A percentile compares a stretch with the other conserved stretches of the same genome.
phyloP scores from a whole-genome alignment of 2,329 filamentous ascomycete genomes.

The Dactylonectria macrodidyma region DNA sequence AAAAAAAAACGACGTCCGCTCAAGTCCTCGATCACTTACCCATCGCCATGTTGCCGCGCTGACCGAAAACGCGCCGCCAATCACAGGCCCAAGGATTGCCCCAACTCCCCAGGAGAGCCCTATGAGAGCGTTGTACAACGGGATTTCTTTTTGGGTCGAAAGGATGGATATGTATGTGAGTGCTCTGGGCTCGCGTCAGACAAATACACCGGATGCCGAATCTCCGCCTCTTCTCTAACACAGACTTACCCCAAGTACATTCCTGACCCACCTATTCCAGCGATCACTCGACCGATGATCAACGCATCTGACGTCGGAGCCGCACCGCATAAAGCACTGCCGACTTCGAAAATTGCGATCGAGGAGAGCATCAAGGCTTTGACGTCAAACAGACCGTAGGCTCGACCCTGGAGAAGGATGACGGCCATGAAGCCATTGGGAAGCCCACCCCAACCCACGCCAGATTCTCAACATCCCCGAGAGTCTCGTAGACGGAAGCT shows the following conservation, averaged over 20 bases:
- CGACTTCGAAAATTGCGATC: conserved; percentile 45
- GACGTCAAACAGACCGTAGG: conserved; percentile 41
- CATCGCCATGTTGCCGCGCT: conserved; percentile 58
- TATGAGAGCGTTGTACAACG: conserved; percentile 35
- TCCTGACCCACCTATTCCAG: conserved; percentile 57
- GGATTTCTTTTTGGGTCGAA: conserved; percentile 18
- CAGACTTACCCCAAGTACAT: conserved; percentile 39
- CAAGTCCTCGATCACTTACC: conserved; percentile 27
- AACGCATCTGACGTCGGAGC: conserved; percentile 58
- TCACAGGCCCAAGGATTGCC: conserved; percentile 58
- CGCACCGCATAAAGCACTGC: conserved; percentile 55
- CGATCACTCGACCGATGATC: conserved; percentile 60
- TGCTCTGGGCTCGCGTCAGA: background rate
- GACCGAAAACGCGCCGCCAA: conserved; percentile 61
- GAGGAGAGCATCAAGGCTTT: conserved; percentile 39
- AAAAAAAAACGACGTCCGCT: background rate
- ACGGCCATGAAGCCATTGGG: conserved; percentile 13
- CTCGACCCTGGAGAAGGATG: conserved; percentile 18
- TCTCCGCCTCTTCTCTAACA: background rate
- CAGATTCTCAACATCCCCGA: conserved; percentile 14
- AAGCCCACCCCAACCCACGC: conserved; percentile 19
- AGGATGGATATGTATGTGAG: conserved; percentile 29
- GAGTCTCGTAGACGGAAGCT: background rate
- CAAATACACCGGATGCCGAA: background rate
- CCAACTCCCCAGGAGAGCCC: conserved; percentile 57